A percentile compares a stretch with the other conserved stretches of the same genome.
These are phyloP conservation scores for Warburgia ugandensis DNA, from an alignment of 164 flowering plant species.

Conservation along the genomic window DNA sequence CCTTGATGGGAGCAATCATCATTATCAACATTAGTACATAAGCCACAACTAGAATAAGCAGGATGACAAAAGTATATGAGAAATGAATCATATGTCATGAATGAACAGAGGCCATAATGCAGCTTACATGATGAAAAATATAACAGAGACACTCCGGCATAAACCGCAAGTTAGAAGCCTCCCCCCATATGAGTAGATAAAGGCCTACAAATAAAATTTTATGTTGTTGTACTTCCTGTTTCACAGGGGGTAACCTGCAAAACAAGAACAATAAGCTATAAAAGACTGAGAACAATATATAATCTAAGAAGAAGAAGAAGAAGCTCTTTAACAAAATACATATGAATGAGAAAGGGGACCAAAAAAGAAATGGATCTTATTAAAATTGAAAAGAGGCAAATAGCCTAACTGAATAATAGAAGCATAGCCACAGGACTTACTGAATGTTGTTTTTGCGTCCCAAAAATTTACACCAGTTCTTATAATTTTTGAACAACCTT, in stretches of 20 bases:
- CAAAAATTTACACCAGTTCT: slow-evolving; percentile 86
- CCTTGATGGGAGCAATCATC: not conserved
- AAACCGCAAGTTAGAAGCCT: slow-evolving; percentile 88
- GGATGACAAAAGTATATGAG: not conserved
- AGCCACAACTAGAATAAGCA: not conserved
- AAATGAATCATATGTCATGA: slow-evolving; percentile 1
- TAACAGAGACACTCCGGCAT: slow-evolving; percentile 98
- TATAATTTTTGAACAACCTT: slow-evolving; percentile 79
- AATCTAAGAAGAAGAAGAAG: not conserved
- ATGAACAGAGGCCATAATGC: slow-evolving; percentile 5
- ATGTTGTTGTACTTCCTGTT: slow-evolving; percentile 70
- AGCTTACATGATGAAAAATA: slow-evolving; percentile 90
- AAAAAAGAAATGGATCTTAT: not conserved
- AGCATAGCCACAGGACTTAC: too few species aligned
- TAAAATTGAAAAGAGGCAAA: not conserved
- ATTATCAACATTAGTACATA: not conserved
- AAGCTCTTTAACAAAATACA: not conserved
- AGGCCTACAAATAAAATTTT: slow-evolving; percentile 75
- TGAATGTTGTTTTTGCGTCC: slow-evolving; percentile 62
- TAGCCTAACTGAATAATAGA: not conserved
- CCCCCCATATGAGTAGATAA: slow-evolving; percentile 97
- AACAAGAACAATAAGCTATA: slow-evolving; percentile 3
- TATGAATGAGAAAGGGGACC: not conserved
- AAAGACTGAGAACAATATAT: not conserved
- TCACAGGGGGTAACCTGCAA: slow-evolving; percentile 65